Evolutionary conservation across 2,329 filamentous ascomycete genomes (phyloP).

Genomic region (Fusarium begoniae): DNA sequence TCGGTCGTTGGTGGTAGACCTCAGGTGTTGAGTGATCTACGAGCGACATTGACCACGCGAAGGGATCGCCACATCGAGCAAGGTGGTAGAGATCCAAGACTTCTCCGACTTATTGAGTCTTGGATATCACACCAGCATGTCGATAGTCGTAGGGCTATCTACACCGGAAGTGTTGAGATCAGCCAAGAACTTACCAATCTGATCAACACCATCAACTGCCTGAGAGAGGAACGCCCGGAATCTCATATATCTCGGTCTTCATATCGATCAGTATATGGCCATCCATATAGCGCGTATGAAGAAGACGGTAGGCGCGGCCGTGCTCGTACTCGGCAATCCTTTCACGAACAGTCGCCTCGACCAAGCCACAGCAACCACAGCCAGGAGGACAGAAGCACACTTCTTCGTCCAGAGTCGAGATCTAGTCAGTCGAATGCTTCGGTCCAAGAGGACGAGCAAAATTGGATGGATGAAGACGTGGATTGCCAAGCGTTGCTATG

Average conservation of each 20-base stretch:
- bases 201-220: background rate
- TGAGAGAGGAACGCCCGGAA: background rate
- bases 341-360: background rate
- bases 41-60: slow-evolving; percentile 55
- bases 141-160: slow-evolving; percentile 8
- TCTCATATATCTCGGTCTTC: background rate
- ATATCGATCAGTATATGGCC: background rate
- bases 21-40: slow-evolving; percentile 55
- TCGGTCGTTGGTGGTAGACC: slow-evolving; percentile 57
- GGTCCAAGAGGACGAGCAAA: background rate
- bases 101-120: slow-evolving; percentile 53
- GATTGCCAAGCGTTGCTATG: slow-evolving; percentile 23
- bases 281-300: background rate
- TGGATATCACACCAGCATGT: slow-evolving; percentile 52
- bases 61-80: slow-evolving; percentile 26
- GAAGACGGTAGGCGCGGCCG: background rate
- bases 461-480: background rate
- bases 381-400: background rate
- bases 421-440: background rate
- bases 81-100: slow-evolving; percentile 42
- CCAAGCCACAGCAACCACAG: background rate
- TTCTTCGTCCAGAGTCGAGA: background rate
- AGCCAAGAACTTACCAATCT: slow-evolving; percentile 11
- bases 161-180: slow-evolving; percentile 19
- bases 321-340: background rate